Conservation (phyloP, 495 filamentous ascomycete species). For the Usnea hakonensis region DNA sequence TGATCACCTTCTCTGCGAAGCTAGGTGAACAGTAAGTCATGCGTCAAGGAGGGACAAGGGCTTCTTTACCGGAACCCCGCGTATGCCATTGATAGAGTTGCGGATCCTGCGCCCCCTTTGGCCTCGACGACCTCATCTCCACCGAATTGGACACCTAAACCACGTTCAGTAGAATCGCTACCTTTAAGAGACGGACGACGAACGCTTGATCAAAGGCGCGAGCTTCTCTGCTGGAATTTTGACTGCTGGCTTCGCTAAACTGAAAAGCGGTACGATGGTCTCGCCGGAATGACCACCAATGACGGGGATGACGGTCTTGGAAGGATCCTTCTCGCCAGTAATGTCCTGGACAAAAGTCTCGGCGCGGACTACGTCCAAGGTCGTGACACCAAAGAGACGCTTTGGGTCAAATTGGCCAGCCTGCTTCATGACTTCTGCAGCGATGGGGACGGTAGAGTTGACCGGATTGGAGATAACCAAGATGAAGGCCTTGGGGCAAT, state of each 20-base stretch:
- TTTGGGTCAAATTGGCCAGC: slow-evolving; percentile 88
- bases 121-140: slow-evolving; percentile 98
- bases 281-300: slow-evolving; percentile 95
- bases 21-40: slow-evolving; percentile 36
- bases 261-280: slow-evolving; percentile 97
- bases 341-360: slow-evolving; percentile 91
- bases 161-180: slow-evolving; percentile 6
- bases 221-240: slow-evolving; percentile 80
- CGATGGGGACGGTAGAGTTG: slow-evolving; percentile 97
- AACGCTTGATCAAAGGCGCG: slow-evolving; percentile 77
- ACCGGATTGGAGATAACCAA: slow-evolving; percentile 98
- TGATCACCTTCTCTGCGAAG: slow-evolving; percentile 88
- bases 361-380: slow-evolving; percentile 93
- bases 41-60: background rate
- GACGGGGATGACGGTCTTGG: slow-evolving; percentile 77
- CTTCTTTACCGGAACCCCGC: slow-evolving; percentile 74
- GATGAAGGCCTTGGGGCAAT: slow-evolving; percentile 82
- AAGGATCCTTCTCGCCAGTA: slow-evolving; percentile 71
- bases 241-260: slow-evolving; percentile 71
- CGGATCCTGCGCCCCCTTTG: slow-evolving; percentile 91
- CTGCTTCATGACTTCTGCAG: slow-evolving; percentile 88
- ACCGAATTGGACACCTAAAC: slow-evolving; percentile 81
- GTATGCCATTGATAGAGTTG: slow-evolving; percentile 96
- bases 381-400: slow-evolving; percentile 96
- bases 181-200: slow-evolving; percentile 22